These are phyloP conservation scores for Nakazawaea sp. DNA, from an alignment of 805 yeast genomes.

Conservation along the genomic window DNA sequence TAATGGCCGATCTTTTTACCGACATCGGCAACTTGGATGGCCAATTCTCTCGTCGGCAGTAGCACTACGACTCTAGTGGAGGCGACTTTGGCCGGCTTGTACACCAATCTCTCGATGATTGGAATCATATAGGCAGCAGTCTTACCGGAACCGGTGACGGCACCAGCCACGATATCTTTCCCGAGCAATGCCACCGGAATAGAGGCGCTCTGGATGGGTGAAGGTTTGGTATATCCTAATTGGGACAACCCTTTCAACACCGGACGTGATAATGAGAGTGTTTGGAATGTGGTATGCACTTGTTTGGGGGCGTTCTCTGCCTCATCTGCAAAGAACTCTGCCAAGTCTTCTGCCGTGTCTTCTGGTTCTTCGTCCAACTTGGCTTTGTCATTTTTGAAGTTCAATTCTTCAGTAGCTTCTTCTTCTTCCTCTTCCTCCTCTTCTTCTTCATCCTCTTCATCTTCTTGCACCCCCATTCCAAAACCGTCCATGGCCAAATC, in stretches of 20 bases:
- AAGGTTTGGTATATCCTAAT: slow-evolving; percentile 80
- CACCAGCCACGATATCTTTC: slow-evolving; percentile 97
- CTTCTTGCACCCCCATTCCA: slow-evolving; percentile 29
- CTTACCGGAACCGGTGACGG: slow-evolving; percentile 99
- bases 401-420: slow-evolving; percentile 19
- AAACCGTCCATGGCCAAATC: slow-evolving; percentile 36
- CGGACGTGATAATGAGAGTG: slow-evolving; percentile 83
- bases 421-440: slow-evolving; percentile 27
- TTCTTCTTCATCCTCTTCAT: slow-evolving; percentile 25
- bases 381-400: slow-evolving; percentile 17
- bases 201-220: slow-evolving; percentile 90
- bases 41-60: slow-evolving; percentile 96
- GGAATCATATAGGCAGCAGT: slow-evolving; percentile 98
- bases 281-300: slow-evolving; percentile 61
- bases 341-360: slow-evolving; percentile 79
- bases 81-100: slow-evolving; percentile 79
- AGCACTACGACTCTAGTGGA: slow-evolving; percentile 87
- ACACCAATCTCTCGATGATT: slow-evolving; percentile 83
- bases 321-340: slow-evolving; percentile 63
- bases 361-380: slow-evolving; percentile 19
- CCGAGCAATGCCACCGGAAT: slow-evolving; percentile 92
- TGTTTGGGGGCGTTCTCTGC: slow-evolving; percentile 42
- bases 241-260: slow-evolving; percentile 74
- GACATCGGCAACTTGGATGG: slow-evolving; percentile 93
- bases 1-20: slow-evolving; percentile 78